Evolutionary conservation across 768 basidiomycete genomes (phyloP), one percentile per base, ranked within the genome.

Genomic region (Podaxis sp.): DNA sequence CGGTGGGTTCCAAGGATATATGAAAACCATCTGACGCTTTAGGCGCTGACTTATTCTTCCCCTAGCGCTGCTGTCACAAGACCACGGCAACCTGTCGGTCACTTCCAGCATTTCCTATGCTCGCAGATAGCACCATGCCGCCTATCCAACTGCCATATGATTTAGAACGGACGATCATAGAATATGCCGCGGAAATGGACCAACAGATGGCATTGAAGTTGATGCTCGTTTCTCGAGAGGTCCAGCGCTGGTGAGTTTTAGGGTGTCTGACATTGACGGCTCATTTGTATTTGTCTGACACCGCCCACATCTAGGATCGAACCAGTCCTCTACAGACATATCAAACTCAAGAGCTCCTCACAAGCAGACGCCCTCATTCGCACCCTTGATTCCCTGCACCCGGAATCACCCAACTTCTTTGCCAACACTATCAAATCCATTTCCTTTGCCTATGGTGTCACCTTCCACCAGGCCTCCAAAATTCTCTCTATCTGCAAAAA

Each of bases 351-450:
- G 27, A 38, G 46, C 16, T 27, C 32, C 18, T 53, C 53, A 4
- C 59, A 61, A 27, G 46, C 59, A 25, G 59, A 61, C 53, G 52
- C 44, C 18, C 55, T 61, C 42, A 61, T 61, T 9, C 59, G 35
- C 23, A 50, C 52, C 52, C 59, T 61, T 28, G 42, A 61, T 6
- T 37, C 32, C 18, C 23, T 35, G 5, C 32, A 38, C 21, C 36
- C 52, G 21, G 35, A 50, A 47, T 47, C 51, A 23, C 42, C 25
- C 32, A 32, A 32, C 28, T 54, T 44, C 6, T 37, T 54, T 35
- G 14, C 52, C 52, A 54, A 36, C 36, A 44, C 59, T 25, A 40
- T 61, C 6, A 61, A 37, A 48, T 54, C 59, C 44, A n/a, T 61
- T 11, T 61, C 59, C 42, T 55, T 61, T 44, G 55, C 59, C 16